Conservation (phyloP, 2,329 filamentous ascomycete species). For the Daldinia sp. region DNA sequence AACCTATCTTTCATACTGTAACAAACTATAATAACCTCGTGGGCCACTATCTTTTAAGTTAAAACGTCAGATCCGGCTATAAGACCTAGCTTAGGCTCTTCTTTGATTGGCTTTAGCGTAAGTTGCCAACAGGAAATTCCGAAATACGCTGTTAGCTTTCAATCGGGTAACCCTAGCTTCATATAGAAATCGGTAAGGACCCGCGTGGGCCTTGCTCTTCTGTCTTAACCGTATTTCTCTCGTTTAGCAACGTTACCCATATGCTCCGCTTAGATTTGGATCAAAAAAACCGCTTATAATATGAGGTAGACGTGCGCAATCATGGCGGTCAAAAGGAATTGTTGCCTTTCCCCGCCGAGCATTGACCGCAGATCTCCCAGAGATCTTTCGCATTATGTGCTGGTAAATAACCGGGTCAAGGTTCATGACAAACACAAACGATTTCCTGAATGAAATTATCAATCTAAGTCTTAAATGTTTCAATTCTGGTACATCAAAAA, state of each 20-base stretch:
- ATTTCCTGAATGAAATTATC: neutral
- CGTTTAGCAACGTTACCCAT: conserved; percentile 2
- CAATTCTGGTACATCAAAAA: neutral
- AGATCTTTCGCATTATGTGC: neutral
- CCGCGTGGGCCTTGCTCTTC: neutral
- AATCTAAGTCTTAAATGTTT: neutral
- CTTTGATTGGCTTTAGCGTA: conserved; percentile 16
- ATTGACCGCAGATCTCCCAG: neutral
- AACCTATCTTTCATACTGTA: conserved; percentile 9
- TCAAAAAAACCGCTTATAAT: neutral
- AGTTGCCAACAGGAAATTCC: conserved; percentile 1
- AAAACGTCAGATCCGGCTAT: conserved; percentile 6
- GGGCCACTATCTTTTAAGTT: conserved; percentile 20
- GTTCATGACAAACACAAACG: neutral
- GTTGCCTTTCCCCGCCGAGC: neutral
- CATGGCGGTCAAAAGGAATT: conserved; percentile 7
- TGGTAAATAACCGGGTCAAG: neutral
- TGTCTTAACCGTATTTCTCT: neutral
- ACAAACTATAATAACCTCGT: conserved; percentile 29
- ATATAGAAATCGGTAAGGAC: conserved; percentile 12
- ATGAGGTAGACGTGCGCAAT: neutral
- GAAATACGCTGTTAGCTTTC: neutral
- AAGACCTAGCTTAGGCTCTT: conserved; percentile 17
- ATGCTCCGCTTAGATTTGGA: neutral
- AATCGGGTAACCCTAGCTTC: conserved; percentile 1